These are phyloP conservation scores for Colletotrichum tropicale DNA, from an alignment of 2,329 filamentous ascomycete species.

Conservation along the genomic window DNA sequence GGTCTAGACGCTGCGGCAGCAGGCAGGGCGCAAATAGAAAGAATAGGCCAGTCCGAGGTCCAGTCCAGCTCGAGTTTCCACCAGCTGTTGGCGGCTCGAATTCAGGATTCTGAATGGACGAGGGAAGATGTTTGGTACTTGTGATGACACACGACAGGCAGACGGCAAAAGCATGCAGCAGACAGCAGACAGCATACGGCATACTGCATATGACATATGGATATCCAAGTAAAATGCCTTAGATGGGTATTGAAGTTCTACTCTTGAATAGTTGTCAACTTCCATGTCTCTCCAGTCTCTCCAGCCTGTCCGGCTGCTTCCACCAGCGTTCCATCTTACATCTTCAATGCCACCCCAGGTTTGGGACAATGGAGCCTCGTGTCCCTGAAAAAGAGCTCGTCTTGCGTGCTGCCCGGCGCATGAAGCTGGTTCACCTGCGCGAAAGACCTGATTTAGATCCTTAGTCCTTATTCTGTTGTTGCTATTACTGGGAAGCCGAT, in stretches of 20 bases:
- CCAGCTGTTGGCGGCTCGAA: background rate
- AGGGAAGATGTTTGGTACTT: background rate
- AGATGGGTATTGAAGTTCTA: background rate
- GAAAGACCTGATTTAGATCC: conserved; percentile 16
- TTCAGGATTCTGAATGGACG: background rate
- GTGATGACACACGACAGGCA: background rate
- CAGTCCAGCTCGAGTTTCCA: background rate
- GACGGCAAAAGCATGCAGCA: background rate
- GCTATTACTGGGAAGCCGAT: conserved; percentile 7
- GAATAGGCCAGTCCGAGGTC: background rate
- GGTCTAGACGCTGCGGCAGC: background rate
- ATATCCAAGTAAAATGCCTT: background rate
- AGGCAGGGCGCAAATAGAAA: background rate
- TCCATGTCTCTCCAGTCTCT: background rate
- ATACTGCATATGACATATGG: background rate
- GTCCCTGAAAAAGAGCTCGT: background rate
- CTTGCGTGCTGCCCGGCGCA: background rate
- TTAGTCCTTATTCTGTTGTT: background rate
- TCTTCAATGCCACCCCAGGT: conserved; percentile 1
- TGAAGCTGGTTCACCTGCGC: background rate
- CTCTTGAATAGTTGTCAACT: background rate
- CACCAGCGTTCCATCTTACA: conserved; percentile 3
- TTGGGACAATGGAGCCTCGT: background rate
- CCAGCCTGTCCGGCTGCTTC: conserved; percentile 1
- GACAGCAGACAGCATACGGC: background rate